phyloP scores from a whole-genome alignment of 169 alveolate genomes.

The Plasmodium inui region DNA sequence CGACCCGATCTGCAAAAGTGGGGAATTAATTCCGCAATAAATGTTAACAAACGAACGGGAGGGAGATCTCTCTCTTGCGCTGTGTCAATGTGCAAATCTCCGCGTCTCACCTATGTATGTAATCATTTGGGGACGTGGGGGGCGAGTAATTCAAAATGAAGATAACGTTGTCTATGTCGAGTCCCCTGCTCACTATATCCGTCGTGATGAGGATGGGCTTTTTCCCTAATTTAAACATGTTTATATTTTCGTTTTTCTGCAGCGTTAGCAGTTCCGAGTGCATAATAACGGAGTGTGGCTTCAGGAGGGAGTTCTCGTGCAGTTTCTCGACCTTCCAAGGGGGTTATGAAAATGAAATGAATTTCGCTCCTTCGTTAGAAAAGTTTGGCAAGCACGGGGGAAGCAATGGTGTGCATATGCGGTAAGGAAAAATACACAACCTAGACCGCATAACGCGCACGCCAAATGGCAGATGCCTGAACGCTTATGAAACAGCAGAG shows the following conservation, averaged over 20 bases:
- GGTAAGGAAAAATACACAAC: background rate
- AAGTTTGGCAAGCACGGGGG: background rate
- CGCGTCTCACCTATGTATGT: constrained; percentile 44
- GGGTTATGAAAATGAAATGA: background rate
- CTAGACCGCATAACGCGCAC: background rate
- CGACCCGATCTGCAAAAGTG: constrained; percentile 56
- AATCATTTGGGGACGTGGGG: constrained; percentile 70
- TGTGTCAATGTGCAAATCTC: background rate
- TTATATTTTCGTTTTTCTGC: constrained; percentile 70
- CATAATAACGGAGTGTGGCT: constrained; percentile 61
- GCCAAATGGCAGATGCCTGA: background rate
- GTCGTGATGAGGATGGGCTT: constrained; percentile 55
- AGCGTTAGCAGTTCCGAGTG: constrained; percentile 53
- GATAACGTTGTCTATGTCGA: constrained; percentile 62
- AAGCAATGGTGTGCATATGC: background rate
- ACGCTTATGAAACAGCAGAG: background rate
- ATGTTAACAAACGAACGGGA: background rate
- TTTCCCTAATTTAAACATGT: constrained; percentile 54
- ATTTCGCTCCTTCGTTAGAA: background rate
- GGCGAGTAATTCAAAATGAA: constrained; percentile 67
- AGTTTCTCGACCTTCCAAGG: constrained; percentile 57
- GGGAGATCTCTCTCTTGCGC: background rate
- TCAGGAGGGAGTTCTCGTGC: constrained; percentile 43
- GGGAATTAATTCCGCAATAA: background rate
- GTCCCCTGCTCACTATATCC: constrained; percentile 71